Conservation (phyloP, 2,329 filamentous ascomycete genomes). For the Diaporthe velutina region DNA sequence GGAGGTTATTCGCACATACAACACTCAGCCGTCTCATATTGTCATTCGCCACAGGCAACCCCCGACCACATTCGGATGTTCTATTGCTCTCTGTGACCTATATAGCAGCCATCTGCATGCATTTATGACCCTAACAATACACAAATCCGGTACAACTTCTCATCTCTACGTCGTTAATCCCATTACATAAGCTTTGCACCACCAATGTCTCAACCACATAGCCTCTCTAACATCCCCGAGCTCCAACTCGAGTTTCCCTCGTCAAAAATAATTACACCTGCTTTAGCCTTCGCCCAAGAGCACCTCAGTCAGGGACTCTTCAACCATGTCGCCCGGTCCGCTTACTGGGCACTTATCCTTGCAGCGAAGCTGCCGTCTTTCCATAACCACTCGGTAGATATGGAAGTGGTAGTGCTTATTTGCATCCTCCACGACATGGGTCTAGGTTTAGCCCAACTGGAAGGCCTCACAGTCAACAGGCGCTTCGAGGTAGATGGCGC, state of each 20-base stretch:
- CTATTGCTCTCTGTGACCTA: not conserved
- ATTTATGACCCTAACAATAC: too few species aligned
- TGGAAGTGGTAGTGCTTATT: not conserved
- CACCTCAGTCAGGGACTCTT: not conserved
- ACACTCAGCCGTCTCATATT: too few species aligned
- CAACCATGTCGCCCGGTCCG: not conserved
- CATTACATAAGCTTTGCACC: not conserved
- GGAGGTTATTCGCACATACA: too few species aligned
- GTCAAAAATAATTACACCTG: not conserved
- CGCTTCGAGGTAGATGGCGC: constrained; percentile 1
- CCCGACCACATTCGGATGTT: not conserved
- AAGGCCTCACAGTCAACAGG: not conserved
- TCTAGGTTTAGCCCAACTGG: not conserved
- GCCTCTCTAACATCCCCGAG: not conserved
- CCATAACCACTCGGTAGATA: not conserved
- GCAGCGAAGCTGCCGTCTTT: not conserved
- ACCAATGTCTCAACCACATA: not conserved
- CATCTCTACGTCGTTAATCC: too few species aligned
- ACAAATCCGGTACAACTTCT: too few species aligned
- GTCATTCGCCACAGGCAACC: not conserved
- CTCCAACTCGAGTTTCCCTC: not conserved
- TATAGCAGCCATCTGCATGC: too few species aligned
- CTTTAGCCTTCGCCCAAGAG: not conserved
- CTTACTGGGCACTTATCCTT: not conserved
- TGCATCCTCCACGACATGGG: not conserved